These are phyloP conservation scores for Aspergillus ibericus DNA, from an alignment of 2,329 filamentous ascomycete species.

Conservation along the genomic window DNA sequence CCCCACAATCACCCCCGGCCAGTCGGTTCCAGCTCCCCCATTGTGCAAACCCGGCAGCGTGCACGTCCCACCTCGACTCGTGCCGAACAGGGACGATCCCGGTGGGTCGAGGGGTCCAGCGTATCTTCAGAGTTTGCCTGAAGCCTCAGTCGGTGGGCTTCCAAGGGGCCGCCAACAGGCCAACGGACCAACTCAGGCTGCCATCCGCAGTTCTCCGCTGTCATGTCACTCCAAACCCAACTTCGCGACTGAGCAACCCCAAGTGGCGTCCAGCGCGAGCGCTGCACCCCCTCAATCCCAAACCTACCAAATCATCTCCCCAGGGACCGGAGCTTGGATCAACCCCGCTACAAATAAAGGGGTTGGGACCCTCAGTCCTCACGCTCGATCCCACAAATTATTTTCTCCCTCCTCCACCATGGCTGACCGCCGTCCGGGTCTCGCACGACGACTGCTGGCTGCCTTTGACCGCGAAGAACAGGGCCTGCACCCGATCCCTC, in stretches of 20 bases:
- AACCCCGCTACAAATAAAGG: conserved; percentile 1
- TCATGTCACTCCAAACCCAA: not conserved
- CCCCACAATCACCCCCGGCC: not conserved
- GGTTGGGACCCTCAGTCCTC: not conserved
- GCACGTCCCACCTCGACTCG: not conserved
- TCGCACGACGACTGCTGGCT: conserved; percentile 25
- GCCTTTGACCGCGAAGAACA: conserved; percentile 29
- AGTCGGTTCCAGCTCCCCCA: not conserved
- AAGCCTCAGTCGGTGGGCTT: not conserved
- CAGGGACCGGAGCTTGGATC: not conserved
- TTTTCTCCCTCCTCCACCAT: not conserved
- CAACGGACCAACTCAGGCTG: not conserved
- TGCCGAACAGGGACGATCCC: conserved; percentile 6
- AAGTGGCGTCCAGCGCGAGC: not conserved
- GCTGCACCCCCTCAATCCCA: not conserved
- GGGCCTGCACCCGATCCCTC: conserved; percentile 20
- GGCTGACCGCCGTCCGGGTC: not conserved
- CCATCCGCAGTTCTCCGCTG: not conserved
- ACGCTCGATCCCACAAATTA: not conserved
- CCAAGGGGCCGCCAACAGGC: no score
- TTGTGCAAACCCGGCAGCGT: not conserved
- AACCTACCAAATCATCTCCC: not conserved
- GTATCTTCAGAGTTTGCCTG: not conserved
- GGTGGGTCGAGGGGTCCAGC: conserved; percentile 7
- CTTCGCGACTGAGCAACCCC: not conserved